Evolutionary conservation across 495 filamentous ascomycete species (phyloP).

Genomic region (Chaetomidium leptoderma): DNA sequence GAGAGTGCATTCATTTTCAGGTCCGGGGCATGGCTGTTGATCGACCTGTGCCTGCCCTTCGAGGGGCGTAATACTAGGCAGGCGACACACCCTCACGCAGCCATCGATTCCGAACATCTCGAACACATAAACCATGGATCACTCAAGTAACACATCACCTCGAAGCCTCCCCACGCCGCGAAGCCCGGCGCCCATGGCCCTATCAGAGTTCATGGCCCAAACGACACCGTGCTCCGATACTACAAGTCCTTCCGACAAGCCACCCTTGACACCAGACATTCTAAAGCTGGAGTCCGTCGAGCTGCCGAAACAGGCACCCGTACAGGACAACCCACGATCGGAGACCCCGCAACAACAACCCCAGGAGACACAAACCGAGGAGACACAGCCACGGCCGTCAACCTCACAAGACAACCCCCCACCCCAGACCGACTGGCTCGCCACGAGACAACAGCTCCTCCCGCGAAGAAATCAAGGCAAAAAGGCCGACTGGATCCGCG

Average conservation of each 20-base stretch:
- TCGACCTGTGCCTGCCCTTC: not conserved
- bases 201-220: constrained; percentile 28
- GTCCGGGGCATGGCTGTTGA: not conserved
- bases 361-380: not conserved
- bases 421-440: constrained; percentile 24
- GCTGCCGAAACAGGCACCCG: not conserved
- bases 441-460: constrained; percentile 26
- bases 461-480: constrained; percentile 28
- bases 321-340: constrained; percentile 1
- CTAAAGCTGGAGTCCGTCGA: not conserved
- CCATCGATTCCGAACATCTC: not conserved
- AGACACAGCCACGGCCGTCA: not conserved
- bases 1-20: not conserved
- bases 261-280: not conserved
- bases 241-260: constrained; percentile 19
- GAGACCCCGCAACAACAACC: not conserved
- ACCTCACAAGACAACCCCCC: not conserved
- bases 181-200: constrained; percentile 23
- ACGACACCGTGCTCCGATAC: constrained; percentile 19
- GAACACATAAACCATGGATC: constrained; percentile 22
- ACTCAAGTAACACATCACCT: constrained; percentile 17
- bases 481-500: constrained; percentile 36
- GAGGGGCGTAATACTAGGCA: not conserved
- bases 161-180: constrained; percentile 15
- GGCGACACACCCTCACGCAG: not conserved